Evolutionary conservation across 306 rosid species (phyloP).

Genomic region (Ochetophila trinervis): DNA sequence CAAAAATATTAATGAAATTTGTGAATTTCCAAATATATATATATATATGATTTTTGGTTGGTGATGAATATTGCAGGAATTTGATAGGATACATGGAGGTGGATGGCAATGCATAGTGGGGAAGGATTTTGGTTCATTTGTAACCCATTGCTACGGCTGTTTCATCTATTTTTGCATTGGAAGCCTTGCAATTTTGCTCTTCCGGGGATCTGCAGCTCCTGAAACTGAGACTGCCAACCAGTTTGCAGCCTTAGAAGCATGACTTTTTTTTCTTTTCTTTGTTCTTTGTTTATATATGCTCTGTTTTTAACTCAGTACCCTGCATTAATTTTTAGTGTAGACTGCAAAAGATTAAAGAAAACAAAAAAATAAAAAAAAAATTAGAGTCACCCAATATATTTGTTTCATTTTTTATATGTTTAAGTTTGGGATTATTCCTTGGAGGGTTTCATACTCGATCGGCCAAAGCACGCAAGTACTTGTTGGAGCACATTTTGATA

Average conservation of each 20-base stretch:
- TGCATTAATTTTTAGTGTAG: background rate
- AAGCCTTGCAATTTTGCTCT: constrained; percentile 72
- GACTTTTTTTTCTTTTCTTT: background rate
- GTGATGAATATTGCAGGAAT: constrained; percentile 49
- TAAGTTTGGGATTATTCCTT: too few species aligned
- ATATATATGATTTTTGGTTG: background rate
- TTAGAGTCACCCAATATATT: background rate
- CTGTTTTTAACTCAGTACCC: background rate
- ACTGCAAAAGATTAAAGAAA: background rate
- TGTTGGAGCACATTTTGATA: too few species aligned
- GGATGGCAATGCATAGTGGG: constrained; percentile 98
- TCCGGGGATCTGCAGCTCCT: constrained; percentile 59
- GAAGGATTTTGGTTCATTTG: constrained; percentile 88
- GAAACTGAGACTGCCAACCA: constrained; percentile 41
- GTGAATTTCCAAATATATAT: background rate
- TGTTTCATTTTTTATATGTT: background rate
- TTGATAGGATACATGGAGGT: constrained; percentile 58
- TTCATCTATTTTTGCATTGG: constrained; percentile 76
- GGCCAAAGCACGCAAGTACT: too few species aligned
- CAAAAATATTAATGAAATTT: background rate
- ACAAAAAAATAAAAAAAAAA: background rate
- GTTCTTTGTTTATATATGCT: background rate
- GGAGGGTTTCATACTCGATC: too few species aligned
- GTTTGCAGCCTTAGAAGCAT: constrained; percentile 36
- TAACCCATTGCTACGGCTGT: constrained; percentile 74